These are phyloP conservation scores for Neohortaea acidophila DNA, from an alignment of 495 filamentous ascomycete genomes.

Conservation along the genomic window DNA sequence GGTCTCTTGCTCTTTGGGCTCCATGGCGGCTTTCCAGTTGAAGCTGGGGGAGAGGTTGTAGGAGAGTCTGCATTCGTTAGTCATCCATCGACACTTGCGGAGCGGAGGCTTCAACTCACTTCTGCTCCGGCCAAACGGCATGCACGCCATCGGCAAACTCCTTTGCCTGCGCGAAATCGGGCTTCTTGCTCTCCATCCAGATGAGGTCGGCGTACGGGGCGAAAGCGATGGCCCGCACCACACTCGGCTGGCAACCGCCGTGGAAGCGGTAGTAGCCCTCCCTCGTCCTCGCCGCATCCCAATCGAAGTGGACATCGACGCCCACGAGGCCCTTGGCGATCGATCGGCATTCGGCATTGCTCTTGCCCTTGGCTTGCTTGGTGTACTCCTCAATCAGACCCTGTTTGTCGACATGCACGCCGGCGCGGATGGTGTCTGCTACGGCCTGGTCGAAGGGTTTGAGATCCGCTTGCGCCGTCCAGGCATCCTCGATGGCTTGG, in stretches of 20 bases:
- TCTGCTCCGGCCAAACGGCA: conserved; percentile 88
- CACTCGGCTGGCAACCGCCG: conserved; percentile 79
- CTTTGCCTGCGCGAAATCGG: conserved; percentile 81
- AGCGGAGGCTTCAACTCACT: conserved; percentile 40
- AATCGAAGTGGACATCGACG: conserved; percentile 75
- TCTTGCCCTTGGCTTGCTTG: conserved; percentile 58
- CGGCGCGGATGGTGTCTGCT: conserved; percentile 58
- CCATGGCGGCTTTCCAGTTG: conserved; percentile 99
- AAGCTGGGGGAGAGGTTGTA: conserved; percentile 98
- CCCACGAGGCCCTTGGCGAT: conserved; percentile 74
- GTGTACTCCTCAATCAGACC: conserved; percentile 51
- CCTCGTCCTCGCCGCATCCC: conserved; percentile 77
- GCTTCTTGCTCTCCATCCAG: conserved; percentile 98
- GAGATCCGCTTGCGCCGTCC: conserved; percentile 66
- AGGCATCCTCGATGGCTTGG: conserved; percentile 84
- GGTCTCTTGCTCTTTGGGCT: conserved; percentile 81
- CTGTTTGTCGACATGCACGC: conserved; percentile 49
- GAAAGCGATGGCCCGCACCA: conserved; percentile 84
- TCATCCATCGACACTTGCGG: too few species aligned
- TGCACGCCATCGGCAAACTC: conserved; percentile 93
- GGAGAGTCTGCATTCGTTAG: conserved; percentile 46
- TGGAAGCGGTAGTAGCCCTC: conserved; percentile 89
- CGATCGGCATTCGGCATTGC: conserved; percentile 64
- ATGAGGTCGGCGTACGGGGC: conserved; percentile 90
- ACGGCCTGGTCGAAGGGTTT: conserved; percentile 89